phyloP scores from a whole-genome alignment of 345 rosid species.

The Kernera saxatilis region DNA sequence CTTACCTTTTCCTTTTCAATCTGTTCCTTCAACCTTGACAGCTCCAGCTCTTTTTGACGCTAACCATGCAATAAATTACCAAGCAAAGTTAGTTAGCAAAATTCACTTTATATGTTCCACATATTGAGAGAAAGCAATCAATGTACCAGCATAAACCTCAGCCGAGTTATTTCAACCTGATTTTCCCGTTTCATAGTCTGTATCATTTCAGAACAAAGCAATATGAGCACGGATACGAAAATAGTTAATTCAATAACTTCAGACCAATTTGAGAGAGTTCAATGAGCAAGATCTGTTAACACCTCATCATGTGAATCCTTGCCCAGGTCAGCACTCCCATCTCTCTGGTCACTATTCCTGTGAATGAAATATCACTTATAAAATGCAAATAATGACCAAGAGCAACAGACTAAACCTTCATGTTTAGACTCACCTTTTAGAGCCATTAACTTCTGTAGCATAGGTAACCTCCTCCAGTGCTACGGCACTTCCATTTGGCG shows the following conservation, averaged over 20 bases:
- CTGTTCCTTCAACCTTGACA: slow-evolving; percentile 67
- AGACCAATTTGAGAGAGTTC: slow-evolving; percentile 2
- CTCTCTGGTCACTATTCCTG: slow-evolving; percentile 33
- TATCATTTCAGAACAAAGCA: slow-evolving; percentile 24
- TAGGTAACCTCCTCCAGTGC: slow-evolving; percentile 28
- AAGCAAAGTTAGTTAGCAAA: background rate
- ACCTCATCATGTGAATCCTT: slow-evolving; percentile 52
- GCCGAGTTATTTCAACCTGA: slow-evolving; percentile 52
- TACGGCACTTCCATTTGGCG: slow-evolving; percentile 35
- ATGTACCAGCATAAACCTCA: slow-evolving; percentile 80
- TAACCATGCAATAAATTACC: slow-evolving; percentile 28
- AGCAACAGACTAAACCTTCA: slow-evolving; percentile 2
- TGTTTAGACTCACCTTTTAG: slow-evolving; percentile 43
- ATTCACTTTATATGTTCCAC: background rate
- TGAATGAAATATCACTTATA: slow-evolving; percentile 4
- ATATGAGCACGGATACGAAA: slow-evolving; percentile 8
- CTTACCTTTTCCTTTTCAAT: slow-evolving; percentile 84
- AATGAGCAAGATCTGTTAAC: slow-evolving; percentile 7
- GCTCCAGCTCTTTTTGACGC: slow-evolving; percentile 85
- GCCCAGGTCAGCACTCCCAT: slow-evolving; percentile 31
- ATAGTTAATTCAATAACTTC: background rate
- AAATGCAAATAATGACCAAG: background rate
- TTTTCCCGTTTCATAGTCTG: slow-evolving; percentile 48
- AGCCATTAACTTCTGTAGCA: slow-evolving; percentile 24
- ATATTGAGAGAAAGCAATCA: slow-evolving; percentile 12